Evolutionary conservation across 495 filamentous ascomycete species (phyloP).

Genomic region (Neurospora cerealis): DNA sequence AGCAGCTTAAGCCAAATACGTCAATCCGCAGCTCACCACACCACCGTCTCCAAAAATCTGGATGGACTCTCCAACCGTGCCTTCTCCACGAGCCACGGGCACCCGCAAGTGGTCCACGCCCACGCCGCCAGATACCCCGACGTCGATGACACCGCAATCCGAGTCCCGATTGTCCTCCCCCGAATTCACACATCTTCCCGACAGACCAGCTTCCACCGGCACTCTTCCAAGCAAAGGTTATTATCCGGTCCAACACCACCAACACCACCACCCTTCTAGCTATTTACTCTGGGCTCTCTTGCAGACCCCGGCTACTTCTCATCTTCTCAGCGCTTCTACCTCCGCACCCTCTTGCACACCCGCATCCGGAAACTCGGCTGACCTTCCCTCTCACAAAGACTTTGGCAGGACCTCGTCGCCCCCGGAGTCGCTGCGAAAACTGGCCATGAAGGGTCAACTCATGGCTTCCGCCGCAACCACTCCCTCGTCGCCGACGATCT

Average conservation of each 20-base stretch:
- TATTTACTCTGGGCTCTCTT: not conserved
- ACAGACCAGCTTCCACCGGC: not conserved
- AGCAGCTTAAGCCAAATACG: not conserved
- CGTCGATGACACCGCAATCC: not conserved
- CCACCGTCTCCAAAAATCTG: not conserved
- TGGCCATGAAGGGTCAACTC: slow-evolving; percentile 39
- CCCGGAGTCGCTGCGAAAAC: slow-evolving; percentile 35
- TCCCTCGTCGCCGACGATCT: slow-evolving; percentile 21
- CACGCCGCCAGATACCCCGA: not conserved
- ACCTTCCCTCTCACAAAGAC: slow-evolving; percentile 14
- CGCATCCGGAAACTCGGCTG: slow-evolving; percentile 14
- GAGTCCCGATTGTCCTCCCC: not conserved
- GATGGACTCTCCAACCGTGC: not conserved
- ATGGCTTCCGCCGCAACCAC: slow-evolving; percentile 18
- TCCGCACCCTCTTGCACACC: not conserved
- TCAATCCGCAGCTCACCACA: not conserved
- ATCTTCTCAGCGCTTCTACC: not conserved
- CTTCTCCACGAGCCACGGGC: not conserved
- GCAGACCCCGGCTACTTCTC: not conserved
- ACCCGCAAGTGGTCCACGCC: not conserved
- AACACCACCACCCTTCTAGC: not conserved
- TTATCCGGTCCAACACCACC: not conserved
- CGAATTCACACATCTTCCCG: not conserved
- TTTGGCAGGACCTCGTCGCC: slow-evolving; percentile 14
- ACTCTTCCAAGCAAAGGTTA: slow-evolving; percentile 10